phyloP scores from a whole-genome alignment of 352 stramenopile species.

The Blastocystis sp. region DNA sequence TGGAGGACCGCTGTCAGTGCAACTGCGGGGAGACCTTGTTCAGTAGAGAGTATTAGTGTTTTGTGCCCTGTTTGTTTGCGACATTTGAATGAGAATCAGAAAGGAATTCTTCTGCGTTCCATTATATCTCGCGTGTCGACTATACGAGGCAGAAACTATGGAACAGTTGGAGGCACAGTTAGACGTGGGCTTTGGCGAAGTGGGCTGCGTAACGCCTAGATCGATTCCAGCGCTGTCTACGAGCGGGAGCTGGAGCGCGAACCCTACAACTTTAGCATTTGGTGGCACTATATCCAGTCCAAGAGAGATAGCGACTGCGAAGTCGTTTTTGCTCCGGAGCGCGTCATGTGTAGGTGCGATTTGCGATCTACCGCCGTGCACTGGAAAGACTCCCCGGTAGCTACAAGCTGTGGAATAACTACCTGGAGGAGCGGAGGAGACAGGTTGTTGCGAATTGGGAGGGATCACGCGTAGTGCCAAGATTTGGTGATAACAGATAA shows the following conservation, averaged over 20 bases:
- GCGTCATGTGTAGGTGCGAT: conserved; percentile 11
- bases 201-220: conserved; percentile 9
- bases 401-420: conserved; percentile 91
- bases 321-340: not conserved
- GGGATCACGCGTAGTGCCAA: conserved; percentile 50
- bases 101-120: not conserved
- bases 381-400: conserved; percentile 81
- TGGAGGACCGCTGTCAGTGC: conserved; percentile 57
- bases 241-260: conserved; percentile 51
- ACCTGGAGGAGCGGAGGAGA: conserved; percentile 78
- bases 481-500: conserved; percentile 73
- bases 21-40: conserved; percentile 64
- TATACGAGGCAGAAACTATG: not conserved
- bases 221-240: conserved; percentile 51
- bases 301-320: conserved; percentile 49
- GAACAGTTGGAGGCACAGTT: not conserved
- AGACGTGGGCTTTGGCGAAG: not conserved
- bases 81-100: not conserved
- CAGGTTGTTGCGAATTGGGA: conserved; percentile 28
- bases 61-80: conserved; percentile 18
- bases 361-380: conserved; percentile 81
- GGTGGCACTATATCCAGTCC: conserved; percentile 60
- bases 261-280: conserved; percentile 65
- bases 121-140: not conserved
- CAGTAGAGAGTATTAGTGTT: conserved; percentile 49